These are phyloP conservation scores for Annulohypoxylon truncatum DNA, from an alignment of 2,329 filamentous ascomycete species.

Conservation along the genomic window DNA sequence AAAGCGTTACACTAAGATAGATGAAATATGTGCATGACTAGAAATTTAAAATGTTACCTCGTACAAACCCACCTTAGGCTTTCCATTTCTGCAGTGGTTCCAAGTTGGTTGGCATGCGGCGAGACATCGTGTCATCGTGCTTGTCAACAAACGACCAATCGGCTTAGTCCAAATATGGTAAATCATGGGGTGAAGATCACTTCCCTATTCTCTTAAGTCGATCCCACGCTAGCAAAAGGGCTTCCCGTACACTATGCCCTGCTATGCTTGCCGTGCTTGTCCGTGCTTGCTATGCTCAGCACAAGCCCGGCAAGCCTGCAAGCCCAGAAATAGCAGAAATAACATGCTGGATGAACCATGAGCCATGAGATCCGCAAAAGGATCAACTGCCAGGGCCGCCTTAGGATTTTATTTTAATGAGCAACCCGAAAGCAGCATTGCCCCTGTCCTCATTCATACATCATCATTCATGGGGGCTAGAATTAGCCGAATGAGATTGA, in stretches of 20 bases:
- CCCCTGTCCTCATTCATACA: conserved; percentile 19
- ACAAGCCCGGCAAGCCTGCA: not conserved
- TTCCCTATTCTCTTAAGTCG: conserved; percentile 27
- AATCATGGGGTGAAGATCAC: conserved; percentile 34
- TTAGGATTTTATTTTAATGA: conserved; percentile 35
- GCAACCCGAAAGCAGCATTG: conserved; percentile 24
- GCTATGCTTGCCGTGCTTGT: too few relatives aligned
- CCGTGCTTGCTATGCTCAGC: not conserved
- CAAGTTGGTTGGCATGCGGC: conserved; percentile 14
- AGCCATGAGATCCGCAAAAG: conserved; percentile 21
- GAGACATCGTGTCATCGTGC: not conserved
- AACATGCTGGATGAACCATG: not conserved
- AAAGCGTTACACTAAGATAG: conserved; percentile 22
- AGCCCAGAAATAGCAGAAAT: conserved; percentile 9
- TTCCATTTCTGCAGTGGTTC: not conserved
- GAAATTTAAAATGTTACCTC: conserved; percentile 16
- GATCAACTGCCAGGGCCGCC: conserved; percentile 31
- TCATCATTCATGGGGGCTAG: conserved; percentile 14
- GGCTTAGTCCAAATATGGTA: conserved; percentile 30
- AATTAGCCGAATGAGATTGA: conserved; percentile 37
- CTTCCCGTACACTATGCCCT: not conserved
- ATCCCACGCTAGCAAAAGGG: conserved; percentile 24
- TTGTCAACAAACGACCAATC: conserved; percentile 17
- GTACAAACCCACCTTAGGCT: not conserved
- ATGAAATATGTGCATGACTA: conserved; percentile 16